Evolutionary conservation across 1,139 yeast genomes (phyloP).

Genomic region (Saccharomyces hybrid): DNA sequence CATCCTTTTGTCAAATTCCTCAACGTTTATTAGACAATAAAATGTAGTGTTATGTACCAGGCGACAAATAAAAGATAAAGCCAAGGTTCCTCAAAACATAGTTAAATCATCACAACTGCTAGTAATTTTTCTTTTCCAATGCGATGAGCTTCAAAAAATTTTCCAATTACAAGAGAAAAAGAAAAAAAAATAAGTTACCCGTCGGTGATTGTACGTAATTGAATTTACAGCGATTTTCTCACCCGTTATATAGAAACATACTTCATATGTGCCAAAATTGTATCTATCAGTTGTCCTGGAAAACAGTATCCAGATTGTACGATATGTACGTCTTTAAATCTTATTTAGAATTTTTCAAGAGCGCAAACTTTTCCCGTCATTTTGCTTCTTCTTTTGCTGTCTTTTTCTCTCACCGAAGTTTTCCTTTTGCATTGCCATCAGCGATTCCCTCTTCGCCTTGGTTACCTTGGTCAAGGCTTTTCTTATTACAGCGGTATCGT

Average conservation of each 20-base stretch:
- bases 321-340: not conserved
- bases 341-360: not conserved
- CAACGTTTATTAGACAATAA: not conserved
- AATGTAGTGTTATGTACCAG: not conserved
- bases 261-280: not conserved
- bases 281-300: not conserved
- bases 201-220: not conserved
- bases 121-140: not conserved
- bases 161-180: not conserved
- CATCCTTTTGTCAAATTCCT: conserved; percentile 10
- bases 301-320: not conserved
- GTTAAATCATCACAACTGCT: not conserved
- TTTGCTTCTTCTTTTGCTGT: conserved; percentile 44
- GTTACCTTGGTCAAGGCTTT: conserved; percentile 62
- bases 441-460: conserved; percentile 80
- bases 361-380: conserved; percentile 16
- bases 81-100: not conserved
- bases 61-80: not conserved
- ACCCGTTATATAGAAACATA: not conserved
- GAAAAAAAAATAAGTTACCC: not conserved
- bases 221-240: not conserved
- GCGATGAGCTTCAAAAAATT: conserved; percentile 1
- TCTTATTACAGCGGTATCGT: conserved; percentile 70
- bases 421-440: conserved; percentile 90
- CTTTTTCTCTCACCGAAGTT: conserved; percentile 71